phyloP scores from a whole-genome alignment of 139 green algal genomes.

The Monoraphidium neglectum region DNA sequence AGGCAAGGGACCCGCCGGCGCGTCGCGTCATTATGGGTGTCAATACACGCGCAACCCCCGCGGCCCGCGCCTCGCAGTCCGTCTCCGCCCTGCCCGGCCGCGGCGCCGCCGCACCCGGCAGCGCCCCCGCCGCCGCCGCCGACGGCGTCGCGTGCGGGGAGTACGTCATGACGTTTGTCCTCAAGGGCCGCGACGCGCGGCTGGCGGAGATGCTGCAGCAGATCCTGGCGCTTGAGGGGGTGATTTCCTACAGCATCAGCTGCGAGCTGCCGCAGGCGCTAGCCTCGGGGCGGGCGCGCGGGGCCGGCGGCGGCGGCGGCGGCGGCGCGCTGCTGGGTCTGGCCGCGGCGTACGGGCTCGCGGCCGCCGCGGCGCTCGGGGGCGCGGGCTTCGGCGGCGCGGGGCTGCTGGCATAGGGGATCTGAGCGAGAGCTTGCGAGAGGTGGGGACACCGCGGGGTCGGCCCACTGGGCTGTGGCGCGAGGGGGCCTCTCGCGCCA shows the following conservation, averaged over 20 bases:
- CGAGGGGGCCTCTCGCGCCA: too few relatives aligned
- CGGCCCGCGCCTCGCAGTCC: not conserved
- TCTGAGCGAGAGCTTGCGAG: too few relatives aligned
- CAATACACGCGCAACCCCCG: not conserved
- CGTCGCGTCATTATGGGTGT: not conserved
- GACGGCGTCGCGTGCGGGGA: not conserved
- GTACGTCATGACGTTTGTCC: conserved; percentile 8
- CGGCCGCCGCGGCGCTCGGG: too few relatives aligned
- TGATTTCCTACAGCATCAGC: not conserved
- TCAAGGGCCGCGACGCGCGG: not conserved
- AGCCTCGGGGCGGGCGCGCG: too few relatives aligned
- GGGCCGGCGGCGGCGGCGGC: too few relatives aligned
- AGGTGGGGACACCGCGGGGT: too few relatives aligned
- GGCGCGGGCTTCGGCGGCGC: not conserved
- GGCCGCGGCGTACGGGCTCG: too few relatives aligned
- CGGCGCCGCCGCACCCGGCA: too few relatives aligned
- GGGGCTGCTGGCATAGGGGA: too few relatives aligned
- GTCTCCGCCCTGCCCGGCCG: not conserved
- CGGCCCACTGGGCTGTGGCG: too few relatives aligned
- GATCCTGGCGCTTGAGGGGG: not conserved
- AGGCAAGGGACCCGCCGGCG: not conserved
- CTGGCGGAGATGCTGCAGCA: not conserved
- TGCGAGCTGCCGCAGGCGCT: conserved; percentile 1
- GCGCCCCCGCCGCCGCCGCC: too few relatives aligned
- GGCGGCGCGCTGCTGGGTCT: too few relatives aligned